Percentiles rank a stretch among this genome's conserved stretches.
phyloP scores from a whole-genome alignment of 306 rosid genomes.

The Chamaecrista fasciculata region DNA sequence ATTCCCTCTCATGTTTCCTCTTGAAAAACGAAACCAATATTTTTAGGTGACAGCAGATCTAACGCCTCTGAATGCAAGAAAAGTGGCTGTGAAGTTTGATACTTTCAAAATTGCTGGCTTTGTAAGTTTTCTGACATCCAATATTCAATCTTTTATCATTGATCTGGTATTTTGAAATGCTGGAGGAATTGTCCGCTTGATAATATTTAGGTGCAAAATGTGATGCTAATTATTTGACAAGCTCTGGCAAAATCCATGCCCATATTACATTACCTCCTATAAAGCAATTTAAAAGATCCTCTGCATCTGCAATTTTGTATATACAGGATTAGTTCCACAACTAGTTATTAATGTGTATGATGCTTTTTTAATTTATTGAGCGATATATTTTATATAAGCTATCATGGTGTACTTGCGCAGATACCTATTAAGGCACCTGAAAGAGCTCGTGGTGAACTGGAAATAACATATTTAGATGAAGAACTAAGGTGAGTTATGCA shows the following conservation, averaged over 20 bases:
- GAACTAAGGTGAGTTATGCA: constrained; percentile 67
- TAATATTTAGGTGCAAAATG: constrained; percentile 14
- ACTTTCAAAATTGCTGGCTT: constrained; percentile 77
- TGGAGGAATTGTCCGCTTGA: background rate
- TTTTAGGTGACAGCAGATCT: constrained; percentile 89
- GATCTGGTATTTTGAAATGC: constrained; percentile 12
- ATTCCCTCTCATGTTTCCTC: constrained; percentile 13
- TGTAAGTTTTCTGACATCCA: constrained; percentile 47
- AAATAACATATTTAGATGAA: constrained; percentile 83
- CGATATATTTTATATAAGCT: background rate
- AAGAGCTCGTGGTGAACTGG: constrained; percentile 85
- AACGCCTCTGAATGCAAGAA: constrained; percentile 76
- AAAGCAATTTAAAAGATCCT: background rate
- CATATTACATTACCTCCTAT: background rate
- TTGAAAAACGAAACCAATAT: background rate
- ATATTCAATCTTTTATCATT: background rate
- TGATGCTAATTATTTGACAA: constrained; percentile 14
- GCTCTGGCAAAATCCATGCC: background rate
- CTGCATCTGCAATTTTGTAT: background rate
- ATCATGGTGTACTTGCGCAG: constrained; percentile 39
- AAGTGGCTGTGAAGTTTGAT: constrained; percentile 88
- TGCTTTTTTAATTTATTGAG: no score
- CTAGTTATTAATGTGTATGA: constrained; percentile 3
- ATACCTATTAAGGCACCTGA: constrained; percentile 84
- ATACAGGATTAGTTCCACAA: background rate